phyloP scores from a whole-genome alignment of 1,284 basidiomycete genomes.

The Moniliophthora roreri region DNA sequence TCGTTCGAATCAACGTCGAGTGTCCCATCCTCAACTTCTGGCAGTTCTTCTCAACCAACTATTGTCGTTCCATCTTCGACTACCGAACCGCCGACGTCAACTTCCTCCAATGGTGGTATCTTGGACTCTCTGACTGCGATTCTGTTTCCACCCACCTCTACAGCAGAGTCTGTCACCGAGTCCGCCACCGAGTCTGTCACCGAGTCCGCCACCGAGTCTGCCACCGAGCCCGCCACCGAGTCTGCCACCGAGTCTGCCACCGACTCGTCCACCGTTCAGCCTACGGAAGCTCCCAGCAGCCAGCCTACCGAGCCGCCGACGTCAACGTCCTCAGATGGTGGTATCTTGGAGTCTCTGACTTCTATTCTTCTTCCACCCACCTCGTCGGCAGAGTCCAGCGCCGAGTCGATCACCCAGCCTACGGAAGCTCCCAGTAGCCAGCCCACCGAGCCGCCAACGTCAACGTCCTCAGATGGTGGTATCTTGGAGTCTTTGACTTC shows the following conservation, averaged over 20 bases:
- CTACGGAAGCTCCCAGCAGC: not conserved
- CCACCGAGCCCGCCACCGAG: conserved; percentile 6
- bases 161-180: conserved; percentile 6
- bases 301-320: too few species aligned
- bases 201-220: not conserved
- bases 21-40: conserved; percentile 1
- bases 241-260: conserved; percentile 14
- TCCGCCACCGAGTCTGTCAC: not conserved
- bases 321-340: conserved; percentile 6
- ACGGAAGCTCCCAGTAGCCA: not conserved
- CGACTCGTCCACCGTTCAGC: conserved; percentile 2
- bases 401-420: conserved; percentile 3
- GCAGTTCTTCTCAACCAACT: not conserved
- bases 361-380: conserved; percentile 10
- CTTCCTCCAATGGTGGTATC: conserved; percentile 6
- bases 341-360: conserved; percentile 2
- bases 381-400: conserved; percentile 5
- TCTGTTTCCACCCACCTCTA: conserved; percentile 11
- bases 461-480: not conserved
- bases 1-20: conserved; percentile 9
- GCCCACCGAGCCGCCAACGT: not conserved
- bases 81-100: too few species aligned
- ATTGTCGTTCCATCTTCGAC: not conserved
- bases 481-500: conserved; percentile 2
- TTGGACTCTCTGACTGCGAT: not conserved